A percentile compares a stretch with the other conserved stretches of the same genome.
Conservation (phyloP, 257 asterid species). For the Petunia axillaris region DNA sequence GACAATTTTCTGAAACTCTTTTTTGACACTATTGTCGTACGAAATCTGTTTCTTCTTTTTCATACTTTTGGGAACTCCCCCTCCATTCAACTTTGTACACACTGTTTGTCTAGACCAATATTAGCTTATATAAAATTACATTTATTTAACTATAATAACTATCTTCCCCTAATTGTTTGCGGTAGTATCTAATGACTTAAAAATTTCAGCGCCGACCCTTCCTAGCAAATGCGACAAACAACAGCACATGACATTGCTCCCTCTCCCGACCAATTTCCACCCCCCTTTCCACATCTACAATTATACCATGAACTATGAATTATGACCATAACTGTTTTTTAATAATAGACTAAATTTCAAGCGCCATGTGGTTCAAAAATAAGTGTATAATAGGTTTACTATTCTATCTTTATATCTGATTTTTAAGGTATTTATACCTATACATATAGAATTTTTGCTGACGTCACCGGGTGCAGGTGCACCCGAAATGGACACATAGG, state of each 20-base stretch:
- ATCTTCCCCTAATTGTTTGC: conserved; percentile 30
- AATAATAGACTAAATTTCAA: no score
- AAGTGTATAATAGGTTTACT: no score
- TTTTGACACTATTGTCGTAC: conserved; percentile 33
- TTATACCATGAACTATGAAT: neutral
- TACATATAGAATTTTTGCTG: no score
- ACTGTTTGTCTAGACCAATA: neutral
- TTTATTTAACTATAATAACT: neutral
- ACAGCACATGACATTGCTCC: conserved; percentile 69
- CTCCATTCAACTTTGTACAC: neutral
- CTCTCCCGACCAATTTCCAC: conserved; percentile 26
- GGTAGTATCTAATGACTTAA: neutral
- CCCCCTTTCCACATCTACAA: neutral
- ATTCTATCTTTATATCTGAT: no score
- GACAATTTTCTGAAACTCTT: conserved; percentile 33
- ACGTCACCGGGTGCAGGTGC: no score
- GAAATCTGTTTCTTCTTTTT: conserved; percentile 4
- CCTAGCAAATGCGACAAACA: conserved; percentile 61
- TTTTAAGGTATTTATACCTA: no score
- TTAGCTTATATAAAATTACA: neutral
- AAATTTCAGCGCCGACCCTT: conserved; percentile 19
- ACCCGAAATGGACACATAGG: no score
- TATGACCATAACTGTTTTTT: neutral
- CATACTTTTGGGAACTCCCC: conserved; percentile 37
- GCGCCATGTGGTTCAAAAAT: no score